Evolutionary conservation across 192 early-diverging fungal genomes (phyloP), one percentile per base, ranked within the genome.

Genomic region (Mortierella alpina): DNA sequence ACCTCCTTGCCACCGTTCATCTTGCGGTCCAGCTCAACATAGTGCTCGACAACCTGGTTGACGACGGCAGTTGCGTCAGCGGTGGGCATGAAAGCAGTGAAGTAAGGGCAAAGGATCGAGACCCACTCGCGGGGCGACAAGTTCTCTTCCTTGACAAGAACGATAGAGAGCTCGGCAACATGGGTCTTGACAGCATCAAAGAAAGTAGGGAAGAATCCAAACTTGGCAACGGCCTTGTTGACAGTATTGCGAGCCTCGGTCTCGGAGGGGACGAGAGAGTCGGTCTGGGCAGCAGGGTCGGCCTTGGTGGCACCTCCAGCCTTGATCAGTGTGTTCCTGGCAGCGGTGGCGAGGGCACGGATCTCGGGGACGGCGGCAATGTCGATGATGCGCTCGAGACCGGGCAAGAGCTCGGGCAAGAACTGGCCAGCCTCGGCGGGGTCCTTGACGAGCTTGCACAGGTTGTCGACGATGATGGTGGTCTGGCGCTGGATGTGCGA

Each of bases 371-470:
- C 89, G 72, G 91, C 89, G 59, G 89, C 89, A 41, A 91, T 86
- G 66, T 95, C 92, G 59, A 92, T 88, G 62, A 92, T 90, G 72
- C 90, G 88, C 62, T 94, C 90, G 60, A 95, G 81, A 83, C 90
- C 91, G 56, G 94, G 94, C 70, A 94, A 82, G 44, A 95, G 86
- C 20, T 86, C 79, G 66, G 92, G 92, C 83, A 95, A 83, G 90
- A 95, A 95, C 70, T 91, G 93, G 73, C 89, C 89, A 59, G 92
- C 92, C 68, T 93, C 91, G 57, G 89, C 86, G 54, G 93, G 93
- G 83, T 94, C 89, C 76, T 94, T 91, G 72, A 94, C 92, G 44
- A 95, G 87, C 86, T 94, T 94, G 83, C 91, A 93, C 90, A 95
- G 93, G 88, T 94, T 95, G 87, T 94, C 92, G 80, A 95, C 93